phyloP scores from a whole-genome alignment of 371 early-diverging fungal species.

The Fennellomyces sp. region DNA sequence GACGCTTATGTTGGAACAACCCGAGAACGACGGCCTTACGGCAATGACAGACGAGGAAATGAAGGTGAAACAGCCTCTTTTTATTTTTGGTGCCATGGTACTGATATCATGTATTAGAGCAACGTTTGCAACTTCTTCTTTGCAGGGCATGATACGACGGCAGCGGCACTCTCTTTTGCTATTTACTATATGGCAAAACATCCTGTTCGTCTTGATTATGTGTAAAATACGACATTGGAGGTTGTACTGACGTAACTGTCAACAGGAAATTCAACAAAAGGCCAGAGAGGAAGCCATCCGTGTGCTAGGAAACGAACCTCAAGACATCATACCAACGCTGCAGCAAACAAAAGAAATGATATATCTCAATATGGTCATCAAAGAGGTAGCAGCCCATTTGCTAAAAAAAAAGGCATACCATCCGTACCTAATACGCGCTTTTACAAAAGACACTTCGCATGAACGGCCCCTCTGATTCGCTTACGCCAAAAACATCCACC shows the following conservation, averaged over 20 bases:
- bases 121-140: slow-evolving; percentile 46
- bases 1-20: slow-evolving; percentile 45
- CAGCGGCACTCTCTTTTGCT: slow-evolving; percentile 25
- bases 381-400: slow-evolving; percentile 18
- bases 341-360: slow-evolving; percentile 40
- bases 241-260: neutral
- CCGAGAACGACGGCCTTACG: slow-evolving; percentile 15
- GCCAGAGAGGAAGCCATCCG: slow-evolving; percentile 46
- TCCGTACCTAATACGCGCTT: neutral
- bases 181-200: slow-evolving; percentile 28
- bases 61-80: slow-evolving; percentile 8
- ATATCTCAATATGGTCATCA: slow-evolving; percentile 46
- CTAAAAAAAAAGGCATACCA: neutral
- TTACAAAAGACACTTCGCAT: slow-evolving; percentile 17
- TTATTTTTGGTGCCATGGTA: slow-evolving; percentile 28
- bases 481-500: slow-evolving; percentile 18
- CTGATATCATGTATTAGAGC: slow-evolving; percentile 29
- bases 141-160: slow-evolving; percentile 53
- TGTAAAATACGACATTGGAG: neutral
- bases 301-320: slow-evolving; percentile 42
- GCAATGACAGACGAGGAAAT: slow-evolving; percentile 19
- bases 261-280: slow-evolving; percentile 37
- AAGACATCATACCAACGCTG: slow-evolving; percentile 37
- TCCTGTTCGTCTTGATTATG: slow-evolving; percentile 20
- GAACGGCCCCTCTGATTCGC: slow-evolving; percentile 3